phyloP scores from a whole-genome alignment of 225 moss, liverwort and hornwort genomes.

The Sphagnum contortum region DNA sequence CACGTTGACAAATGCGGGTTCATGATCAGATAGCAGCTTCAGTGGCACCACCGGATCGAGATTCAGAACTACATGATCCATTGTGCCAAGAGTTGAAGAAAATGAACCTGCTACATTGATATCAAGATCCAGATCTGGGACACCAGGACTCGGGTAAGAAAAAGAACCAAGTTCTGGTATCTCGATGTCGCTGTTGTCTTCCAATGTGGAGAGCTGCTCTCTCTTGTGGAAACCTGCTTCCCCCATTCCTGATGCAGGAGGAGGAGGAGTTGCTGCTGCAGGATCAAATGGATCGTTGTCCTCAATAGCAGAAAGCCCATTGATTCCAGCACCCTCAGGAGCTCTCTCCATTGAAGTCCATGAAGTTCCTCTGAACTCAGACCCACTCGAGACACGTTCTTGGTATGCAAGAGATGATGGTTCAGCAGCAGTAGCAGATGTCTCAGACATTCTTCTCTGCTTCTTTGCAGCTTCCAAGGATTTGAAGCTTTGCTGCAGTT shows the following conservation, averaged over 20 bases:
- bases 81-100: neutral
- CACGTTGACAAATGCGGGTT: constrained; percentile 10
- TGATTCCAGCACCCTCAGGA: constrained; percentile 19
- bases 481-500: too few species aligned
- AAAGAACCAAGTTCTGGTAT: constrained; percentile 1
- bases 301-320: constrained; percentile 9
- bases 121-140: neutral
- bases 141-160: neutral
- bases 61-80: neutral
- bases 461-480: too few species aligned
- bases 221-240: neutral
- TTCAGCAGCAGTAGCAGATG: too few species aligned
- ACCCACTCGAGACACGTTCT: constrained; percentile 7
- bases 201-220: neutral
- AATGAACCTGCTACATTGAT: neutral
- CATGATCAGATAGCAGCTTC: neutral
- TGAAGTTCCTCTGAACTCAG: constrained; percentile 24
- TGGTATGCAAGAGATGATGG: constrained; percentile 17
- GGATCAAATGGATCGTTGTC: neutral
- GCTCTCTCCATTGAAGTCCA: constrained; percentile 22
- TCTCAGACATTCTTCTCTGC: too few species aligned
- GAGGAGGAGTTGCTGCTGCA: constrained; percentile 4
- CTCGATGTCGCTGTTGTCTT: neutral
- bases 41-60: neutral
- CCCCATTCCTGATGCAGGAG: constrained; percentile 8